Base-by-base conservation (phyloP, 2,329 filamentous ascomycete genomes). In the Dactylellina haptotyla region DNA sequence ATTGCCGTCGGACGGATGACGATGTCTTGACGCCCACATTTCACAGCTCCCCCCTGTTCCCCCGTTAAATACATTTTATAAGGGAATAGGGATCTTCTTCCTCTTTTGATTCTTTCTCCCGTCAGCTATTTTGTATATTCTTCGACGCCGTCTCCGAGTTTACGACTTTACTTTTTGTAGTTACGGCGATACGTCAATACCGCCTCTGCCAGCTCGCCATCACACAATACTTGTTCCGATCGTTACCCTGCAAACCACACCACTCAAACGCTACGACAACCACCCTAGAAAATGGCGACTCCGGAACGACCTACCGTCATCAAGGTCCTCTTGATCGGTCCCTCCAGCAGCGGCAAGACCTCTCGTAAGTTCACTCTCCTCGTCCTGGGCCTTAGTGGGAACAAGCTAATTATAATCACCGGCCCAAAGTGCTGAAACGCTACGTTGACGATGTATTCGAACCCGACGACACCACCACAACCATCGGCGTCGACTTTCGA, bases 371-470 rank as follows among this genome's bases (percentile, higher is more conserved):
- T 14, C 23, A 9, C 26, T 30, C 32, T 50, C 30, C 50, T 26
- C 41, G 18, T 32, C 28, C 54, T 39, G 48, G n/a, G 37, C 75
- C 34, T 16, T 12, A 10, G 39, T 45, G 8, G 41, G 57, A 43
- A 53, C 41, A 28, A 48, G 53, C 48, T 16, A 37, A n/a, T 10
- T 54, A 14, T 18, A 30, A 41, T 9, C 12, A 23, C 8, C 76
- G n/a, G n/a, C n/a, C n/a, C n/a, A n/a, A n/a, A 86, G 84, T 87
- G 72, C 80, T 87, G 50, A 82, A 84, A 71, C 81, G 85, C 76
- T 87, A 87, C 76, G 86, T 84, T 78, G 84, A 86, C 75, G 84
- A 86, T 77, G 84, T 86, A 76, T 87, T 86, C 76, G 85, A 87
- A 69, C 82, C 84, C 3, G 84, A 86, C 77, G 83, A 82, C 34